Evolutionary conservation across 2,329 filamentous ascomycete genomes (phyloP), one percentile per base, ranked within the genome.

Genomic region (Chaetomium globosum): DNA sequence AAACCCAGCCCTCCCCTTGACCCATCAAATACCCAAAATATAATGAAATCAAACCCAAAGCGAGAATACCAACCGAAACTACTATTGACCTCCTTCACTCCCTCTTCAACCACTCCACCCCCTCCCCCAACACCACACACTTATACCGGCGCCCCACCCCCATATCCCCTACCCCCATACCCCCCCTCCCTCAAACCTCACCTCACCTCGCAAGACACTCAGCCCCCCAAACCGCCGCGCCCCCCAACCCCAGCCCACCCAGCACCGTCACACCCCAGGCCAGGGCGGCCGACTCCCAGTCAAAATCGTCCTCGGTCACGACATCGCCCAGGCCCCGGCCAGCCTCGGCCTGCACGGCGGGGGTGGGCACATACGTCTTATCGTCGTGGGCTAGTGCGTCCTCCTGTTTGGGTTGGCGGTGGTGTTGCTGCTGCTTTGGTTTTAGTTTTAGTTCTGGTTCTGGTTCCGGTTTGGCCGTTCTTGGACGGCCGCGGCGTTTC

Each of bases 261-360:
- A 81, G 60, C 19, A 75, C 76, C 13, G 77, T 76, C 55, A 83
- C 68, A 2, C 79, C 80, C 81, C 81, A 83, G 4, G 77, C 74
- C 28, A 83, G 73, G 7, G 81, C 78, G 2, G 78, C 79, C 10
- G 78, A 74, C 67, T 84, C 82, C 78, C 80, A 80, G 66, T 82
- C 81, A 36, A 79, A 71, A 12, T 78, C 80, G 12, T 75, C 71
- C 9, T 75, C 73, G 1, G 76, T 77, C n/a, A 80, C 63, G 33
- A 76, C 70, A 66, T 83, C 82, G 0, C 80, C 80, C 69, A 81
- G 76, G 1, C 80, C 80, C 69, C 81, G 77, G 1, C 73, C 72
- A 5, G 73, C 66, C 1, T 72, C 69, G 13, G 68, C 70, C 19
- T 69, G 71, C 54, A 77, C 78, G 6, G 71, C 71, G 4, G 77